Evolutionary conservation across 139 green algal genomes (phyloP).

Genomic region (Chlamydomonas asymmetrica): DNA sequence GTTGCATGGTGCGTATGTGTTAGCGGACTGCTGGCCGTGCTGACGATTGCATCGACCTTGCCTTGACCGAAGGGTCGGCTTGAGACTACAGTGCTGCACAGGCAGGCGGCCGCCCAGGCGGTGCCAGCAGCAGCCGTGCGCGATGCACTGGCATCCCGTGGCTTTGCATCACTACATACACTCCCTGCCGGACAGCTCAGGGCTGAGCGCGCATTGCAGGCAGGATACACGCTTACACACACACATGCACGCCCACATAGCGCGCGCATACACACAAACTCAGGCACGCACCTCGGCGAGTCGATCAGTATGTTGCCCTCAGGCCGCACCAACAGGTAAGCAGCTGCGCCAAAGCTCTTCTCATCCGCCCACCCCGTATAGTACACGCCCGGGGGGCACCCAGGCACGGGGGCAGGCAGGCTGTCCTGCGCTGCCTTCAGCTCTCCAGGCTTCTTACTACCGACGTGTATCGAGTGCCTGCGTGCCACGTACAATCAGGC

Average conservation of each 20-base stretch:
- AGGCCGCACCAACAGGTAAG: conserved; percentile 65
- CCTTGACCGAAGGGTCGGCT: too few relatives aligned
- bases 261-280: neutral
- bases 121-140: too few relatives aligned
- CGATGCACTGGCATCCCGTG: too few relatives aligned
- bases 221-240: neutral
- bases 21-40: too few relatives aligned
- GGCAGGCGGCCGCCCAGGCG: too few relatives aligned
- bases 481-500: neutral
- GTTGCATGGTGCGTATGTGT: neutral
- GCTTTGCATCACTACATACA: too few relatives aligned
- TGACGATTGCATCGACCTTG: too few relatives aligned
- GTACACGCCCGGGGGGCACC: conserved; percentile 44
- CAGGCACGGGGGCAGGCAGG: conserved; percentile 61
- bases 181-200: too few relatives aligned
- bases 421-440: conserved; percentile 50
- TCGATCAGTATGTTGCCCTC: conserved; percentile 83
- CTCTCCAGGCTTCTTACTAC: conserved; percentile 40
- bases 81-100: too few relatives aligned
- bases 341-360: conserved; percentile 58
- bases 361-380: conserved; percentile 62
- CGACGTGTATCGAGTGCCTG: conserved; percentile 77
- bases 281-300: conserved; percentile 42
- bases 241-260: neutral
- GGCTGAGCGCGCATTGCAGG: too few relatives aligned